Conservation (phyloP, 23 red algal species). For the Gracilaria caudata region DNA sequence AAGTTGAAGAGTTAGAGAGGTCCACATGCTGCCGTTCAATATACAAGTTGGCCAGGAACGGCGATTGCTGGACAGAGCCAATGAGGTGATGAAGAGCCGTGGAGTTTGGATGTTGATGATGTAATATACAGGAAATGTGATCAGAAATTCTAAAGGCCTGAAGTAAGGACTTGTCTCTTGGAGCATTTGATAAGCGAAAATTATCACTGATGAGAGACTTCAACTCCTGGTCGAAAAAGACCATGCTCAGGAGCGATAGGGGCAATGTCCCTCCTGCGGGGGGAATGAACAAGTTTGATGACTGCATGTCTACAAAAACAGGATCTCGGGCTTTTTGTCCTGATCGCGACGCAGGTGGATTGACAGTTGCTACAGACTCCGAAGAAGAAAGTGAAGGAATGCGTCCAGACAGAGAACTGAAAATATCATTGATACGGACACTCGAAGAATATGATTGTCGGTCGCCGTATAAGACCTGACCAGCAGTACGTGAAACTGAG, state of each 20-base stretch:
- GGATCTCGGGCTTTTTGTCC: neutral
- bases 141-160: conserved; percentile 3
- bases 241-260: neutral
- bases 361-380: neutral
- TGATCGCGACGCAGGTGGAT: neutral
- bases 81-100: neutral
- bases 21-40: neutral
- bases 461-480: neutral
- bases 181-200: neutral
- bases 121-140: conserved; percentile 4
- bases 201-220: neutral
- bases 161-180: conserved; percentile 5
- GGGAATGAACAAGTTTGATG: neutral
- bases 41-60: neutral
- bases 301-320: too few relatives aligned
- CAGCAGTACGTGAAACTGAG: neutral
- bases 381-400: neutral
- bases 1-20: conserved; percentile 6
- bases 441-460: neutral
- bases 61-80: neutral
- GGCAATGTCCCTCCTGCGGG: neutral
- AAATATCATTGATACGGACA: neutral
- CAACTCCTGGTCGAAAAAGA: conserved; percentile 20
- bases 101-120: neutral
- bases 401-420: neutral